These are phyloP conservation scores for Escallonia herrerae DNA, from an alignment of 129 eudicot species.

Conservation along the genomic window DNA sequence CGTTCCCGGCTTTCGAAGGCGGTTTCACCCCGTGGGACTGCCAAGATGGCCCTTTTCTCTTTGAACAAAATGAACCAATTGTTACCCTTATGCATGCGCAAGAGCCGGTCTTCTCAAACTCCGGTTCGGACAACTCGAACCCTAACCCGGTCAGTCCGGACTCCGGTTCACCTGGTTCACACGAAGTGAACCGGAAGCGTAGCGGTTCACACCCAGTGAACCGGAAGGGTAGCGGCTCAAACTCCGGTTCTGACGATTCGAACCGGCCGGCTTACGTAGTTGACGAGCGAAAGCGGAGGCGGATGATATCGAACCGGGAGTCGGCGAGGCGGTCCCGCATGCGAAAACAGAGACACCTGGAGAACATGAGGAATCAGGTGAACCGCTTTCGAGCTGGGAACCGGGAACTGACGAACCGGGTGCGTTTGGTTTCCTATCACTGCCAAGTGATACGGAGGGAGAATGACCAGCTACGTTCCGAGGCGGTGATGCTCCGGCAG, in stretches of 20 bases:
- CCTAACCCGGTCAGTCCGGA: constrained; percentile 10
- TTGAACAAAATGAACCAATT: constrained; percentile 22
- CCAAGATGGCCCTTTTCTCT: constrained; percentile 28
- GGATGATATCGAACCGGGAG: constrained; percentile 93
- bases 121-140: constrained; percentile 40
- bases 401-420: constrained; percentile 62
- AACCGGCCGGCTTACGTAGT: neutral
- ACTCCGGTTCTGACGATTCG: constrained; percentile 15
- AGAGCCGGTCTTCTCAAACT: constrained; percentile 44
- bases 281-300: constrained; percentile 70
- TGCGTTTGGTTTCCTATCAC: constrained; percentile 35
- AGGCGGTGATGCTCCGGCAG: constrained; percentile 46
- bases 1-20: constrained; percentile 20
- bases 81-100: constrained; percentile 7
- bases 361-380: constrained; percentile 56
- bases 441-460: constrained; percentile 38
- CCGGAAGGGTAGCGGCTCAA: neutral
- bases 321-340: constrained; percentile 86
- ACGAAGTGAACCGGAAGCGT: constrained; percentile 9
- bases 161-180: constrained; percentile 9
- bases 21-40: constrained; percentile 60
- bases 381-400: constrained; percentile 49
- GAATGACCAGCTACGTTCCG: constrained; percentile 54
- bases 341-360: constrained; percentile 82
- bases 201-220: constrained; percentile 39